Evolutionary conservation across 768 basidiomycete species (phyloP).

Genomic region (Russula vinacea): DNA sequence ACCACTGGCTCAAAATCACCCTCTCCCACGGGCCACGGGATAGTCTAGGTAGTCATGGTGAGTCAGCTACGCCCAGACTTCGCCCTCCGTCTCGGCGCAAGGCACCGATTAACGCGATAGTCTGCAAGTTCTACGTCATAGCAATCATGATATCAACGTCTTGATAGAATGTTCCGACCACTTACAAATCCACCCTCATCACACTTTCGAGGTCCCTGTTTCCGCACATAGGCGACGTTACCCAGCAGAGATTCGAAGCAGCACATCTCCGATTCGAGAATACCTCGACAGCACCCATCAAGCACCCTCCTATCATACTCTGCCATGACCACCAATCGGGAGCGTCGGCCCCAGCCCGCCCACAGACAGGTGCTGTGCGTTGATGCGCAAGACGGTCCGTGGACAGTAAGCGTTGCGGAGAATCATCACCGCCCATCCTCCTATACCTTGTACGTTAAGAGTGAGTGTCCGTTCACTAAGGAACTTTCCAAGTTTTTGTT

Average conservation of each 20-base stretch:
- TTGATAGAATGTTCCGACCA: too few species aligned
- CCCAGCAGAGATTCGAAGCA: conserved; percentile 38
- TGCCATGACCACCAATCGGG: conserved; percentile 32
- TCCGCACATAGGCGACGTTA: too few species aligned
- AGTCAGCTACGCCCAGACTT: too few species aligned
- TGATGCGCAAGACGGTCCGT: conserved; percentile 76
- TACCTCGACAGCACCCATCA: conserved; percentile 35
- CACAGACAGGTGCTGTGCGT: conserved; percentile 53
- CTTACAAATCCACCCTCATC: too few species aligned
- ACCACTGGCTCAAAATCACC: too few species aligned
- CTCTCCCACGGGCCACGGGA: too few species aligned
- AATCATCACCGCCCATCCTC: conserved; percentile 68
- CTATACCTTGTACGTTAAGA: conserved; percentile 87
- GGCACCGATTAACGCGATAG: too few species aligned
- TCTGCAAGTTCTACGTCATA: too few species aligned
- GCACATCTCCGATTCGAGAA: conserved; percentile 45
- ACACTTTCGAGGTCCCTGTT: too few species aligned
- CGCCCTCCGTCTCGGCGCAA: too few species aligned
- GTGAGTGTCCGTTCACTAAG: conserved; percentile 47
- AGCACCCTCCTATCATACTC: conserved; percentile 26
- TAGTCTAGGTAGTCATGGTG: too few species aligned
- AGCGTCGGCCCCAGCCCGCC: conserved; percentile 34
- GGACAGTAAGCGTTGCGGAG: conserved; percentile 87
- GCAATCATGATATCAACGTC: too few species aligned
- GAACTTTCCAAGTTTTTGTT: conserved; percentile 21